A percentile compares a stretch with the other conserved stretches of the same genome.
Conservation (phyloP, 1,139 yeast genomes). For the Hemisphaericaspora subhashii region DNA sequence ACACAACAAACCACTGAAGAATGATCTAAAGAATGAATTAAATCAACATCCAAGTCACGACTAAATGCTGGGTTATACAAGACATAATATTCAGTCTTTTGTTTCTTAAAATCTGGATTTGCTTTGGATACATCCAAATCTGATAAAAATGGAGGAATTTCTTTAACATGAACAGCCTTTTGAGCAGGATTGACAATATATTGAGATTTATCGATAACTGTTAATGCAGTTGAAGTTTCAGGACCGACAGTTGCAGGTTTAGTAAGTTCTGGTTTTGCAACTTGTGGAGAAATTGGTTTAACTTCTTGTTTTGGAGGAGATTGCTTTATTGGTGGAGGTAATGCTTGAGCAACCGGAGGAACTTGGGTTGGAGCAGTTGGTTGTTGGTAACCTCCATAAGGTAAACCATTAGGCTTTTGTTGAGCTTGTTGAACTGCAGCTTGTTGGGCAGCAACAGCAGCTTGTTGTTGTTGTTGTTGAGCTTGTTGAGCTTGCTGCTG, state of each 20-base stretch:
- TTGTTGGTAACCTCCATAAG: slow-evolving; percentile 21
- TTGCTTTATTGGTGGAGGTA: slow-evolving; percentile 19
- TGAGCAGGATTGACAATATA: slow-evolving; percentile 45
- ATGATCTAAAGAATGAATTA: slow-evolving; percentile 89
- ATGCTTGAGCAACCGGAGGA: slow-evolving; percentile 17
- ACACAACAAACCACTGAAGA: slow-evolving; percentile 96
- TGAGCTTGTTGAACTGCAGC: slow-evolving; percentile 12
- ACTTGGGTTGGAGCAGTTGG: slow-evolving; percentile 21
- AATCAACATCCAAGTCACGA: slow-evolving; percentile 73
- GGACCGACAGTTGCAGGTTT: slow-evolving; percentile 15
- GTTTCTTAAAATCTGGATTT: slow-evolving; percentile 77
- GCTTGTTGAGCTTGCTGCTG: slow-evolving; percentile 12
- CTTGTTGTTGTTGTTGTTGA: slow-evolving; percentile 20
- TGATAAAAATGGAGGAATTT: slow-evolving; percentile 77
- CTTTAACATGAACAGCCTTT: slow-evolving; percentile 61
- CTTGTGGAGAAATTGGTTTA: slow-evolving; percentile 14
- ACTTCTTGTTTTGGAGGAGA: slow-evolving; percentile 16
- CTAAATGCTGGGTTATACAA: slow-evolving; percentile 84
- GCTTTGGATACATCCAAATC: slow-evolving; percentile 82
- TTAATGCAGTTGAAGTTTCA: slow-evolving; percentile 37
- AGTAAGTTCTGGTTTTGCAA: slow-evolving; percentile 7
- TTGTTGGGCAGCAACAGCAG: slow-evolving; percentile 7
- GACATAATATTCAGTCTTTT: slow-evolving; percentile 83
- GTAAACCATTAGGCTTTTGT: slow-evolving; percentile 17
- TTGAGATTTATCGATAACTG: slow-evolving; percentile 43